Base-by-base conservation (phyloP, 2,329 filamentous ascomycete genomes). In the Stagonosporopsis vannaccii region DNA sequence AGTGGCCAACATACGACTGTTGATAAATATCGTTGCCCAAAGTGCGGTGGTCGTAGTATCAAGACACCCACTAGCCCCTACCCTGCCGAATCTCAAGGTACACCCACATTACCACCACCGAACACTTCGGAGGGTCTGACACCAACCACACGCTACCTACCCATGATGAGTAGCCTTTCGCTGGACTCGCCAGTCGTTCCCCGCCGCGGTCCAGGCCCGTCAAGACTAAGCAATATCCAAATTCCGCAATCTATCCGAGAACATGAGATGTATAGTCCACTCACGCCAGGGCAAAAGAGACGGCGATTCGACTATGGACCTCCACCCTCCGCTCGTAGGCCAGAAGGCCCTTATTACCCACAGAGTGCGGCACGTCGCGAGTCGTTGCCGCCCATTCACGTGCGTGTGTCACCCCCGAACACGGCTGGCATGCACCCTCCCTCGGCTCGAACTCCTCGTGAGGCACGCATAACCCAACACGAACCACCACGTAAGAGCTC, bases 1-100 rank as follows among this genome's bases (percentile, higher is more conserved):
- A 59, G 60, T 12, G 67, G 65, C 28, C 68, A 74, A 35, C 72
- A 75, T 44, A 70, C 74, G 11, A 77, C 72, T 49, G 65, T 73
- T 20, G 79, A 82, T 51, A 80, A 78, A 55, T 75, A 77, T 48
- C 77, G 85, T 62, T 94, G 90, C 71, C 80, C 82, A 30, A 91
- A 87, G 80, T 93, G 90, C 65, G 87, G 88, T 58, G 90, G 90
- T 12, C 81, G 86, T 11, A 87, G 83, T 68, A 86, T 88, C 66
- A 82, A 84, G 47, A 85, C 86, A 6, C 85, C 87, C 0, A 81
- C 82, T 35, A 87, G 86, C 8, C 85, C 87, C 0, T 82, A 75
- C 54, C 28, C 41, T 42, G 49, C 69, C 6, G 84, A 84, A 60
- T 79, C 78, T 39, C 74, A 74, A 49, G 45, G 53, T 72, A 75